Evolutionary conservation across 805 yeast species (phyloP), one percentile per base, ranked within the genome.

Genomic region (Candida sphagnicola): DNA sequence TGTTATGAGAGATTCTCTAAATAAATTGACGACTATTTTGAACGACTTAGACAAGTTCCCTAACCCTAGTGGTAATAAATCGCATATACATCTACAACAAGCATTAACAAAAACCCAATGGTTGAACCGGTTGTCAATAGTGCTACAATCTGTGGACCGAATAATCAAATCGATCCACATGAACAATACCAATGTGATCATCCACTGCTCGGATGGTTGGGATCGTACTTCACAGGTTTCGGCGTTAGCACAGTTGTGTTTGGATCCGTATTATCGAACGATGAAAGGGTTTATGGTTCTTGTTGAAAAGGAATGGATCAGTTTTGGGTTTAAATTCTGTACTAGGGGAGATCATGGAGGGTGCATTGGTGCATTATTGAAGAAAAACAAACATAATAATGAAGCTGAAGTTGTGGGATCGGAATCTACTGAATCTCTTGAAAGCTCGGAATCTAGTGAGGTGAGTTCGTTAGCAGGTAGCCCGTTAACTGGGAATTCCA

Each of bases 161-260:
- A 75, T 93, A 34, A 78, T 84, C 18, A 83, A 87, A 53, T 84
- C 91, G n/a, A 74, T 93, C 16, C 85, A 86, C 38, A 77, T 82
- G 49, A 87, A 88, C 58, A 78, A 81, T 45, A 84, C 93, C 14
- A 95, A 91, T 57, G 73, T 91, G 3, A 56, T 93, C 8, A 75
- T 93, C 5, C 99, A 93, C 64, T 93, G 99, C 57, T 88, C 97
- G 1, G 99, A 93, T 65, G 99, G 99, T 1, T 93, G 99, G 99
- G 99, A 93, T 56, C 70, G 99, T 41, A 93, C 99, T 0, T 79
- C 97, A 0, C 98, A 93, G 56, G 77, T 90, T 1, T 74, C 89
- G 4, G 82, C 96, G 2, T 64, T 93, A 44, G 77, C 90, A 17
- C 91, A 91, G 60, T 62, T 93, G 4, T 86, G 96, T 53, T 67